Percentiles rank a stretch among this genome's conserved stretches.
Conservation (phyloP, 148 eudicot genomes). For the Rhododendron ferrugineum region DNA sequence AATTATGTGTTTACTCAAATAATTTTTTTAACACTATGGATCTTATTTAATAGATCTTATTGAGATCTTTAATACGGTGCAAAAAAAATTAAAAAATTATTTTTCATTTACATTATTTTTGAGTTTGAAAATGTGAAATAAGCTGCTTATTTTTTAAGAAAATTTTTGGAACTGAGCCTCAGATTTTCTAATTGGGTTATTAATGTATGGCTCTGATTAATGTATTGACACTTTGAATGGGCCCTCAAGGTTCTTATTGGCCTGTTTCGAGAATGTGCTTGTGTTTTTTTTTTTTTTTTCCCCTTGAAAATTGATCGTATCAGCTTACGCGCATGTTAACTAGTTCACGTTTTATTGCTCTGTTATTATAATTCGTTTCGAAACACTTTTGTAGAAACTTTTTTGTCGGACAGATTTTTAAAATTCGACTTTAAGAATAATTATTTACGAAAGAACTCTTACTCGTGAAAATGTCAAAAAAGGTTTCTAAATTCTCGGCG, state of each 20-base stretch:
- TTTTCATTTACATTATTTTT: too few species aligned
- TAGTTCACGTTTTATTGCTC: too few species aligned
- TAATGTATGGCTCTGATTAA: neutral
- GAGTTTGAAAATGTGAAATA: too few species aligned
- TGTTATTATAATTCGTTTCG: neutral
- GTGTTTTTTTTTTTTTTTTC: too few species aligned
- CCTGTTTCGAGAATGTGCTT: neutral
- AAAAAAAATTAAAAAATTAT: too few species aligned
- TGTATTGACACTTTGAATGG: neutral
- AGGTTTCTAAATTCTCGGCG: neutral
- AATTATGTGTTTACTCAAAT: too few species aligned
- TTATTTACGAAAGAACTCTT: neutral
- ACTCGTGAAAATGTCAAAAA: neutral
- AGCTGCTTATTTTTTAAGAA: too few species aligned
- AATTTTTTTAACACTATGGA: too few species aligned
- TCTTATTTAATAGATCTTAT: too few species aligned
- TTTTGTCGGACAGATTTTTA: neutral
- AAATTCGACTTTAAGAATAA: neutral
- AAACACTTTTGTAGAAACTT: neutral
- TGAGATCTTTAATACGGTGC: too few species aligned
- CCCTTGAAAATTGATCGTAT: neutral
- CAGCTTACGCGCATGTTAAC: neutral
- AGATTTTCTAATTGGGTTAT: neutral
- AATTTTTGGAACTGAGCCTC: too few species aligned
- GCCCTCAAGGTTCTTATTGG: neutral